Base-by-base conservation (phyloP, 176 grass and related monocot genomes). In the Triticum aestivum region DNA sequence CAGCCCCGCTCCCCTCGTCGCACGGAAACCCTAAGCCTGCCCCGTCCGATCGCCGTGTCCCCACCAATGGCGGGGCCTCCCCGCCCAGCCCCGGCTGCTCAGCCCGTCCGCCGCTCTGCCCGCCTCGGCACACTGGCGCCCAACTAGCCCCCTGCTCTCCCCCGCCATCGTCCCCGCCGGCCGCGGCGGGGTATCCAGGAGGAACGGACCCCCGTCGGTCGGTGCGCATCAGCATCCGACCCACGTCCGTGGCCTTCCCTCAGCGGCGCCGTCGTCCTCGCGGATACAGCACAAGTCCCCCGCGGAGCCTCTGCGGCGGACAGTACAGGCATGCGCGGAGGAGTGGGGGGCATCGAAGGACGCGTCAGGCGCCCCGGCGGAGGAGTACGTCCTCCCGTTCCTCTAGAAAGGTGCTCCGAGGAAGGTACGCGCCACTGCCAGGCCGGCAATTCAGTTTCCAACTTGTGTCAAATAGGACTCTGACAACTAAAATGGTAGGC, bases 341-440 rank as follows among this genome's bases (percentile, higher is more conserved):
- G 85, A 87, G 27, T 91, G 85, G 89, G 81, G 8, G 7, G 29
- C 17, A 38, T 61, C 11, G 37, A 87, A 91, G 59, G 75, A 54
- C n/a, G 80, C 58, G 7, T 80, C 37, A 1, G 89, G 89, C 29
- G 85, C 44, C 7, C 24, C 75, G 3, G 14, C 74, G 75, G 89
- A 91, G 61, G 89, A 91, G 6, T 87, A 80, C 85, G 45, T 75
- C 67, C 85, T 91, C 17, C 85, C 85, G 11, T 91, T 91, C 77
- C 89, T 84, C 67, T 75, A 44, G 15, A 87, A 75, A n/a, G 85
- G 75, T 17, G 75, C 80, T 11, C 81, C 89, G 15, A 91, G 69
- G 80, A 91, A 84, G 89, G 89, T 91, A 73, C 10, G 73, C 5
- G 14, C 49, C 24, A 49, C 41, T 8, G 58, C 26, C 63, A 30